Evolutionary conservation across 768 basidiomycete genomes (phyloP), one percentile per base, ranked within the genome.

Genomic region (Thelephora ganbajun): DNA sequence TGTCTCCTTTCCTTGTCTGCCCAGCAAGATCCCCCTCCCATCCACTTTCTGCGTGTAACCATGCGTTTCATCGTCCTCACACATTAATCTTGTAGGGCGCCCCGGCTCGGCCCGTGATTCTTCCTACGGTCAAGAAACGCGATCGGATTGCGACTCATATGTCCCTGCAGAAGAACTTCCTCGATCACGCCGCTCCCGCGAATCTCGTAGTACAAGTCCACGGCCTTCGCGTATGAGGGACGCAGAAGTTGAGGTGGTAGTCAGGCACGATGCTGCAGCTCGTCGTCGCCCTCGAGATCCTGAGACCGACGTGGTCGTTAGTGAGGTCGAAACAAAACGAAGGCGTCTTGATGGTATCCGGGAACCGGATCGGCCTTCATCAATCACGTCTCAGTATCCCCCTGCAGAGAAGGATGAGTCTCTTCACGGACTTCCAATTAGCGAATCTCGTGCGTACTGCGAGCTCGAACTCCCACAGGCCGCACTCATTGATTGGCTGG

Each of bases 1-100:
- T 69, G 69, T 59, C 61, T 56, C 47, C 46, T 61, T 57, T 61
- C 56, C 63, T 62, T 59, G 52, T 59, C 61, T 58, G 26, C 26
- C 26, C 26, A 30, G 26, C 26, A 30, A 30, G 26, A 30, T 30
- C 26, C 26, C 56, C 57, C 54, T 53, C 59, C 57, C 48, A 63
- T 60, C 54, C 62, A 52, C 56, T 49, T 61, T 61, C 54, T 59
- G 53, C 54, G 57, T 59, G 60, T 51, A 61, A 60, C 60, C 57
- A 59, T 51, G 61, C 58, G 43, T 57, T 50, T 65, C 64, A 58
- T 57, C 62, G 37, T 55, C 51, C 67, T 61, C 63, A 60, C 63
- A 56, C 63, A 62, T 63, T 63, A 58, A 54, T 61, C 56, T 60
- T 67, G 62, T 66, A 77, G 76, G 74, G 62, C 64, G 60, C 23